These are phyloP conservation scores for Mytilinidion resinicola DNA, from an alignment of 495 filamentous ascomycete genomes.

Conservation along the genomic window DNA sequence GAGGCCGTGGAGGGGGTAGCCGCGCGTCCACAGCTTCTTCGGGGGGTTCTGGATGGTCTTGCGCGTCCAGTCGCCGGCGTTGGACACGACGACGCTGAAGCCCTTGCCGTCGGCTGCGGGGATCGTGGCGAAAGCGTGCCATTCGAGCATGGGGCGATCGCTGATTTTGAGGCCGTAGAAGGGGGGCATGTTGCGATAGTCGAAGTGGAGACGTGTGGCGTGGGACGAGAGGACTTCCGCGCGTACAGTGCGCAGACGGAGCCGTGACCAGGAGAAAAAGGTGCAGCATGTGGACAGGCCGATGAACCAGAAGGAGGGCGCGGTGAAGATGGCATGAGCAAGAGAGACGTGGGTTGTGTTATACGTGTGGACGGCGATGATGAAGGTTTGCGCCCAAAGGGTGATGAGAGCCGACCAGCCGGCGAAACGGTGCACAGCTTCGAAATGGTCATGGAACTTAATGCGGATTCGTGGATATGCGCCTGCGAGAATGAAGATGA, in stretches of 20 bases:
- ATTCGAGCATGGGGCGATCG: conserved; percentile 22
- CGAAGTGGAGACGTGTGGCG: conserved; percentile 26
- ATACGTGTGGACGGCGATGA: neutral
- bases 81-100: conserved; percentile 26
- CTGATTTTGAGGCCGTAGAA: conserved; percentile 16
- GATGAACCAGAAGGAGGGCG: conserved; percentile 23
- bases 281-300: conserved; percentile 12
- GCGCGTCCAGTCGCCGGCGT: conserved; percentile 29
- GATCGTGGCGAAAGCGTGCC: conserved; percentile 29
- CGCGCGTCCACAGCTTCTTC: conserved; percentile 17
- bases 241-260: conserved; percentile 17
- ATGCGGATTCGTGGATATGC: conserved; percentile 43
- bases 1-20: conserved; percentile 20
- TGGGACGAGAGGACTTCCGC: conserved; percentile 22
- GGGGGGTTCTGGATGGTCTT: conserved; percentile 23
- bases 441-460: conserved; percentile 49
- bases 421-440: conserved; percentile 50
- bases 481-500: conserved; percentile 20
- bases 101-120: conserved; percentile 18
- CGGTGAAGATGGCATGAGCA: conserved; percentile 8
- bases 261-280: conserved; percentile 22
- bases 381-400: conserved; percentile 27
- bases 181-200: conserved; percentile 9
- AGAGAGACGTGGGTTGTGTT: neutral
- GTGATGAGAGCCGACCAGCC: conserved; percentile 49